Conservation (phyloP, 2,329 filamentous ascomycete genomes). For the Exophiala aquamarina region DNA sequence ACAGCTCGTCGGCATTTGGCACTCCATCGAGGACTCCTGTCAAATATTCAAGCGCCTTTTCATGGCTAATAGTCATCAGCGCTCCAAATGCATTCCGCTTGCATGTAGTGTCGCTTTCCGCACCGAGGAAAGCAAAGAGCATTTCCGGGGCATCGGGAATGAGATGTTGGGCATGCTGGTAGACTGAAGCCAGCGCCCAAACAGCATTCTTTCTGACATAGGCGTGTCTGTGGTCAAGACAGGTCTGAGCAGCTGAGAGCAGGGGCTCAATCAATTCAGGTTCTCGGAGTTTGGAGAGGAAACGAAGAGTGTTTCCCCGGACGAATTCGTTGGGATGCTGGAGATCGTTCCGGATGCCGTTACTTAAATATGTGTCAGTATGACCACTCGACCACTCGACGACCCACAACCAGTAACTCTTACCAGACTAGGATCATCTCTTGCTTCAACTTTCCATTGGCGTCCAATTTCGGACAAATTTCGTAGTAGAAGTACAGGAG, state of each 20-base stretch:
- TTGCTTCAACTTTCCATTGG: constrained; percentile 92
- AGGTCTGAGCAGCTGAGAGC: constrained; percentile 85
- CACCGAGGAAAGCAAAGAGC: constrained; percentile 82
- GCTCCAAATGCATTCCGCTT: constrained; percentile 97
- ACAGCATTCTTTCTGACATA: constrained; percentile 99
- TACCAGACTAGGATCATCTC: constrained; percentile 99
- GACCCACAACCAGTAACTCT: constrained; percentile 39
- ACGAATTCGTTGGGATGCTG: constrained; percentile 99
- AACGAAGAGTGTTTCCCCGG: constrained; percentile 94
- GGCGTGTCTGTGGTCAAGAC: constrained; percentile 92
- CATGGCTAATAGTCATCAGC: constrained; percentile 85
- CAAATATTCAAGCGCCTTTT: constrained; percentile 85
- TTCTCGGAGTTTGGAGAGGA: constrained; percentile 94
- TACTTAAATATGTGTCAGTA: constrained; percentile 55
- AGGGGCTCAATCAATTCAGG: constrained; percentile 94
- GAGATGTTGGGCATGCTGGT: constrained; percentile 81
- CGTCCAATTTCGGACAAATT: constrained; percentile 85
- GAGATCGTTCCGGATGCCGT: constrained; percentile 95
- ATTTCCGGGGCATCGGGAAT: constrained; percentile 96
- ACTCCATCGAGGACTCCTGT: constrained; percentile 90
- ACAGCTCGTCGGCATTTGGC: constrained; percentile 87
- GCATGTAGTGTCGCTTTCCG: constrained; percentile 91
- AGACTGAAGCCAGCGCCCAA: constrained; percentile 90
- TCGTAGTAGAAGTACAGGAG: constrained; percentile 99
- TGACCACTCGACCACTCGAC: background rate